Evolutionary conservation across 2,329 filamentous ascomycete genomes (phyloP).

Genomic region (Aspergillus sp.): DNA sequence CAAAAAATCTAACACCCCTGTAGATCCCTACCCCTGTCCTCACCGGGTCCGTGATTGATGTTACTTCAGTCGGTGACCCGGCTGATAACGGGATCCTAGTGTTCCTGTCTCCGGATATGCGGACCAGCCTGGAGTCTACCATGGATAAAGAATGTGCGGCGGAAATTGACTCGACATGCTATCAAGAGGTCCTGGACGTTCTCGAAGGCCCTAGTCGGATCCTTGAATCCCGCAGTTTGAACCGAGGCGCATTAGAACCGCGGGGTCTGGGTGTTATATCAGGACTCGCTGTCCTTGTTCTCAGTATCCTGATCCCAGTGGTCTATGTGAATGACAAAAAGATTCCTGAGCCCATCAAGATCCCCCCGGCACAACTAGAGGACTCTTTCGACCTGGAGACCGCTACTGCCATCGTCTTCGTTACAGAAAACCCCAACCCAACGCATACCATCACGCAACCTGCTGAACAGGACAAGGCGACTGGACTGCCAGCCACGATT

Average conservation of each 20-base stretch:
- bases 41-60: slow-evolving; percentile 3
- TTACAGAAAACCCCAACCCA: not conserved
- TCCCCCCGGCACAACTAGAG: not conserved
- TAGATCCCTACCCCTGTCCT: slow-evolving; percentile 5
- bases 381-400: slow-evolving; percentile 3
- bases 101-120: slow-evolving; percentile 3
- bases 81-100: slow-evolving; percentile 1
- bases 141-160: slow-evolving; percentile 4
- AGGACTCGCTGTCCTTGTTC: too few species aligned
- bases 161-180: not conserved
- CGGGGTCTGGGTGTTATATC: too few species aligned
- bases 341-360: not conserved
- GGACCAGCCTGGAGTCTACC: not conserved
- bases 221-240: not conserved
- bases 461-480: slow-evolving; percentile 5
- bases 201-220: not conserved
- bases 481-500: slow-evolving; percentile 2
- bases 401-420: slow-evolving; percentile 3
- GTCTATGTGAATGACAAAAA: too few species aligned
- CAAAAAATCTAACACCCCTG: not conserved
- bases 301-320: too few species aligned
- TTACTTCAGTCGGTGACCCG: slow-evolving; percentile 2
- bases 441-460: slow-evolving; percentile 1
- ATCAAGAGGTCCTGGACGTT: slow-evolving; percentile 4
- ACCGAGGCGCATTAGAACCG: not conserved